Conservation (phyloP, 495 filamentous ascomycete species). For the Clavariopsis aquatica region DNA sequence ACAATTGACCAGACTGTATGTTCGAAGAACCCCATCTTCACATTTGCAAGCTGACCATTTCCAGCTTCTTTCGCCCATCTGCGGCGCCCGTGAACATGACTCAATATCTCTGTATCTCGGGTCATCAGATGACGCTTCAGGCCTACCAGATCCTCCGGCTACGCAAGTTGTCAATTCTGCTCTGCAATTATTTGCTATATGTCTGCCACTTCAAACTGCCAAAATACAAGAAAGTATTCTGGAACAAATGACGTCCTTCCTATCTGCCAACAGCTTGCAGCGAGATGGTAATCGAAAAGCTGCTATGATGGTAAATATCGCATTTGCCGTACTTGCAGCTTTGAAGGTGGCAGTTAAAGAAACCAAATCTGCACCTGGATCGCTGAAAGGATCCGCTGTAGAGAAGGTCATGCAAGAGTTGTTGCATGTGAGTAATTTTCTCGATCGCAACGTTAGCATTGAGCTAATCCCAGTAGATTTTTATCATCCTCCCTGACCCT, state of each 20-base stretch:
- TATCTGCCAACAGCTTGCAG: slow-evolving; percentile 75
- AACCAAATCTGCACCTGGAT: slow-evolving; percentile 68
- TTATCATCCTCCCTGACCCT: slow-evolving; percentile 78
- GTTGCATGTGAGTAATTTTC: slow-evolving; percentile 55
- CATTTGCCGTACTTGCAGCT: slow-evolving; percentile 74
- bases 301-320: slow-evolving; percentile 87
- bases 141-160: slow-evolving; percentile 75
- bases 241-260: slow-evolving; percentile 85
- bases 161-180: slow-evolving; percentile 94
- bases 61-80: slow-evolving; percentile 70
- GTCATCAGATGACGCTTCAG: slow-evolving; percentile 44
- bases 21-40: not conserved
- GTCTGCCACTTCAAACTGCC: slow-evolving; percentile 79
- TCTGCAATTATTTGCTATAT: slow-evolving; percentile 86
- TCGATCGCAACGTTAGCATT: not conserved
- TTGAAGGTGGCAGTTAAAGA: slow-evolving; percentile 84
- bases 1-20: slow-evolving; percentile 66
- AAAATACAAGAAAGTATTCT: slow-evolving; percentile 95
- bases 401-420: slow-evolving; percentile 87
- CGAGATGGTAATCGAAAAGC: slow-evolving; percentile 85
- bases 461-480: slow-evolving; percentile 51
- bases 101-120: slow-evolving; percentile 75
- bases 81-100: slow-evolving; percentile 84
- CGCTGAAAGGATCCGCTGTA: slow-evolving; percentile 71
- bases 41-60: slow-evolving; percentile 3